phyloP scores from a whole-genome alignment of 1,284 basidiomycete species.

The Kwoniella shivajii region DNA sequence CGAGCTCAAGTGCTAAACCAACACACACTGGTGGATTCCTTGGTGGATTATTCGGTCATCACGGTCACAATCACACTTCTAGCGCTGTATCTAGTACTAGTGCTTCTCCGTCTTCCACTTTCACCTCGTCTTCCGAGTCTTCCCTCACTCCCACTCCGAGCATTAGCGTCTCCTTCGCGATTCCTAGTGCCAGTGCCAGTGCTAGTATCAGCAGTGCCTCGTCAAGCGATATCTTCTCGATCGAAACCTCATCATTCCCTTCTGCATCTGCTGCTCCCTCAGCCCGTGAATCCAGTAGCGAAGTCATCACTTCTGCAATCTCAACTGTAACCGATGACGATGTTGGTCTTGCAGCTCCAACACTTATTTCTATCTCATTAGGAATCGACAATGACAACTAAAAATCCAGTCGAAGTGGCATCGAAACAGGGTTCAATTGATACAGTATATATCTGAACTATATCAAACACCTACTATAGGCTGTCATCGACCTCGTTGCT shows the following conservation, averaged over 20 bases:
- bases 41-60: not conserved
- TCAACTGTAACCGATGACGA: not conserved
- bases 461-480: too few relatives aligned
- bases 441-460: too few relatives aligned
- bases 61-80: not conserved
- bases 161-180: not conserved
- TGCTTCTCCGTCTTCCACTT: not conserved
- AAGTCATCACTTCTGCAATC: not conserved
- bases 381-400: too few relatives aligned
- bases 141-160: not conserved
- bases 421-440: too few relatives aligned
- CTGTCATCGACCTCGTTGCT: too few relatives aligned
- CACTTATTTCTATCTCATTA: too few relatives aligned
- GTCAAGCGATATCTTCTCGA: not conserved
- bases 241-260: not conserved
- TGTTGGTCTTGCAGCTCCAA: not conserved
- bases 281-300: not conserved
- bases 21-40: not conserved
- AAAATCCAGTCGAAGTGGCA: too few relatives aligned
- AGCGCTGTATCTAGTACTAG: not conserved
- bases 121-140: not conserved
- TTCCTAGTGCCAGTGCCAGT: not conserved
- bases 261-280: not conserved
- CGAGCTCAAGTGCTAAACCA: not conserved
- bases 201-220: too few relatives aligned